phyloP scores from a whole-genome alignment of 2,329 filamentous ascomycete genomes.

The Arachnopeziza araneosa region DNA sequence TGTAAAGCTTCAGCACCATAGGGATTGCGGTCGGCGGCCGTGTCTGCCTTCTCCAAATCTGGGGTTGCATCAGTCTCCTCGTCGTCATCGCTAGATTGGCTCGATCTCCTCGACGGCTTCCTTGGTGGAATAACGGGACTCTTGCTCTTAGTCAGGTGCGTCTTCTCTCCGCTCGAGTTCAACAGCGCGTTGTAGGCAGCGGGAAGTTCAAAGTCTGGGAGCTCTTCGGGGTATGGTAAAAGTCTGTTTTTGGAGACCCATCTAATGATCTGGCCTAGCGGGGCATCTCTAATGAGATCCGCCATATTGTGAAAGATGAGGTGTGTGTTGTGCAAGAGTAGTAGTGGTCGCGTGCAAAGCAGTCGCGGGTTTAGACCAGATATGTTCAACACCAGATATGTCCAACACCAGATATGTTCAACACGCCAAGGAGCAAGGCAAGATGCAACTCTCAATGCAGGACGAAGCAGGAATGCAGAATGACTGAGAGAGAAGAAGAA shows the following conservation, averaged over 20 bases:
- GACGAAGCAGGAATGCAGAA: background rate
- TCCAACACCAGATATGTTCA: too few species aligned
- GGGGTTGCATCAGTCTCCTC: slow-evolving; percentile 6
- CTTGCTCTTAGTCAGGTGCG: background rate
- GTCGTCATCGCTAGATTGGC: slow-evolving; percentile 6
- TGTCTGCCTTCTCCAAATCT: slow-evolving; percentile 22
- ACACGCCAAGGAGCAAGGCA: too few species aligned
- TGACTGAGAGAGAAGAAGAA: background rate
- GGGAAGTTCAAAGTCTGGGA: slow-evolving; percentile 47
- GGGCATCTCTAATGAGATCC: slow-evolving; percentile 47
- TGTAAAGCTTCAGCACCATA: slow-evolving; percentile 14
- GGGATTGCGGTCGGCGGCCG: slow-evolving; percentile 7
- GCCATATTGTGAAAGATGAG: slow-evolving; percentile 5
- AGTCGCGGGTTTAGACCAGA: too few species aligned
- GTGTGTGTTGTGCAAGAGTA: background rate
- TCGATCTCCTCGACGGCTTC: slow-evolving; percentile 15
- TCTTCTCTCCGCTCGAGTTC: slow-evolving; percentile 16
- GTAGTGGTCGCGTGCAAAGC: too few species aligned
- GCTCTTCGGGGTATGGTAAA: slow-evolving; percentile 56
- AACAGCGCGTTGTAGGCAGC: slow-evolving; percentile 32
- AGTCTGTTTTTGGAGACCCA: slow-evolving; percentile 46
- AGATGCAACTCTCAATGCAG: background rate
- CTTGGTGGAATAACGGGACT: slow-evolving; percentile 1
- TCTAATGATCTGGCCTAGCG: slow-evolving; percentile 54
- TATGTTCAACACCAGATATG: too few species aligned